Evolutionary conservation across 1,284 basidiomycete genomes (phyloP).

Genomic region (Takashimella tepidaria): DNA sequence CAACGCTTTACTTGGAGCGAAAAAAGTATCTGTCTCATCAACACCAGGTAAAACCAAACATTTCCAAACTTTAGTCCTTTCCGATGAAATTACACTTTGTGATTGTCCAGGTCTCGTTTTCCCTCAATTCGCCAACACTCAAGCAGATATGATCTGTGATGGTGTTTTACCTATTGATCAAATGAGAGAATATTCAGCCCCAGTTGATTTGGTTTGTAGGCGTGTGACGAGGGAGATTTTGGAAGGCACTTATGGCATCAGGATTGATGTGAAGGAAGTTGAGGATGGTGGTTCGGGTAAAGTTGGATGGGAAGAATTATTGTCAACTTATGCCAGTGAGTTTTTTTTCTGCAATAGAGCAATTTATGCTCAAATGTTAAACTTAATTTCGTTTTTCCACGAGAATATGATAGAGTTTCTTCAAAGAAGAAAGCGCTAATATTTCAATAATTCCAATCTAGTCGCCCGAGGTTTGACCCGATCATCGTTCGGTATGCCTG

Average conservation of each 20-base stretch:
- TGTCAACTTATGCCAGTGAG: conserved; percentile 86
- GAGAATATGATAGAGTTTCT: no score
- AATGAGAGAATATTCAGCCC: conserved; percentile 89
- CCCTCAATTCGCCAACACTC: conserved; percentile 94
- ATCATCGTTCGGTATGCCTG: conserved; percentile 93
- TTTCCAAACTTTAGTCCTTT: conserved; percentile 95
- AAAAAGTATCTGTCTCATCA: conserved; percentile 95
- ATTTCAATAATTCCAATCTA: no score
- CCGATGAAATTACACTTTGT: conserved; percentile 81
- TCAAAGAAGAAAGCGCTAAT: no score
- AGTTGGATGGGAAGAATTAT: conserved; percentile 74
- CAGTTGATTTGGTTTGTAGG: conserved; percentile 71
- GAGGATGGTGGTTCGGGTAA: conserved; percentile 83
- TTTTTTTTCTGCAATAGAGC: conserved; percentile 16
- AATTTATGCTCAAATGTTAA: neutral
- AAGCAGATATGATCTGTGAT: conserved; percentile 92
- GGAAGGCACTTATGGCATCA: conserved; percentile 83
- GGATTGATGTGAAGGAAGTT: conserved; percentile 60
- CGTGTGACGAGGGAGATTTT: conserved; percentile 80
- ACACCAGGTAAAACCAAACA: conserved; percentile 99
- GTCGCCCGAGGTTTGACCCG: conserved; percentile 91
- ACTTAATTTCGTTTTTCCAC: no score
- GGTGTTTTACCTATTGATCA: conserved; percentile 98
- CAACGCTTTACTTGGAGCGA: conserved; percentile 59
- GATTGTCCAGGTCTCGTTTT: conserved; percentile 99